These are phyloP conservation scores for Xylaria sp. DNA, from an alignment of 2,329 filamentous ascomycete genomes.

Conservation along the genomic window DNA sequence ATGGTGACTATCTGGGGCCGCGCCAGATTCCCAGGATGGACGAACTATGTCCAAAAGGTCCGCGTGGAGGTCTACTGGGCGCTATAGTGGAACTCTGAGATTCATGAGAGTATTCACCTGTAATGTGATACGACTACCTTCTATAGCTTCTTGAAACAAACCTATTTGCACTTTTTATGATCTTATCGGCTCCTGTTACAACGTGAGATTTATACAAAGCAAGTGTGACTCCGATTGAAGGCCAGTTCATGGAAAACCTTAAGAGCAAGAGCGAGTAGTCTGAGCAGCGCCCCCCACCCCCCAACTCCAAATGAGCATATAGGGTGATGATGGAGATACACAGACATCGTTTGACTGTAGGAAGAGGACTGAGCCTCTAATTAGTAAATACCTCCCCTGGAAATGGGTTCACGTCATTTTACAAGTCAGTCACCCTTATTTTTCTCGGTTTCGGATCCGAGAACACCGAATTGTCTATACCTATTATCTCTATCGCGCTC, in stretches of 20 bases:
- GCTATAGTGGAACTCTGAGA: constrained; percentile 1
- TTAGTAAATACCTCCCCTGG: not conserved
- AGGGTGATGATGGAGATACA: not conserved
- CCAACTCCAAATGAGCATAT: constrained; percentile 1
- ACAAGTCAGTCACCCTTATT: not conserved
- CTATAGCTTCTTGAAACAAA: not conserved
- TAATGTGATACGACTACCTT: not conserved
- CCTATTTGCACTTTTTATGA: not conserved
- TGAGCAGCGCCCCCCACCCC: no score
- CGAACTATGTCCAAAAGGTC: constrained; percentile 61
- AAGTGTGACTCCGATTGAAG: not conserved
- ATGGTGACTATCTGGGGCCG: constrained; percentile 71
- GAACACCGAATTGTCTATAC: not conserved
- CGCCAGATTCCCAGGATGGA: constrained; percentile 66
- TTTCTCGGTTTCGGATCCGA: not conserved
- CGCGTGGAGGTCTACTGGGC: constrained; percentile 70
- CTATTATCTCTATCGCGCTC: not conserved
- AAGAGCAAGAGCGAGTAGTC: not conserved
- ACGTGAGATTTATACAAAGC: not conserved
- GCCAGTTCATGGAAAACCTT: not conserved
- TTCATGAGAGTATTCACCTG: not conserved
- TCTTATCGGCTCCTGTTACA: not conserved
- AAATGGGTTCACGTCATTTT: not conserved
- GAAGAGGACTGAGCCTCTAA: not conserved
- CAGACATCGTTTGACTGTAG: not conserved